phyloP scores from a whole-genome alignment of 1,139 yeast species.

The Geotrichum klebahnii region DNA sequence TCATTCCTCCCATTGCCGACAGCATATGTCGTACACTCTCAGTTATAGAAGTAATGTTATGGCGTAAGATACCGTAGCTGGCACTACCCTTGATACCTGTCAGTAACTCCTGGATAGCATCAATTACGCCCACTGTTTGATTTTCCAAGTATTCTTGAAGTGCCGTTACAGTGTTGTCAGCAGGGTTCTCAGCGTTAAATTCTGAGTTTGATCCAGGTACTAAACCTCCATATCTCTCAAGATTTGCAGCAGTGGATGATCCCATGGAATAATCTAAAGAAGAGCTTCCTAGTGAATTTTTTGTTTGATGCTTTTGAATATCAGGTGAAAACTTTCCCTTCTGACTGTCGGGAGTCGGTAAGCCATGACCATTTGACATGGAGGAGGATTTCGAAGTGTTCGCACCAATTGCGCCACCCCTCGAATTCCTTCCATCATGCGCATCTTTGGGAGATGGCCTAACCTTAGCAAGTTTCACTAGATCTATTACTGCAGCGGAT shows the following conservation, averaged over 20 bases:
- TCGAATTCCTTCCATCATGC: neutral
- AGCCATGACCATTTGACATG: neutral
- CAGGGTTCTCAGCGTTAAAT: conserved; percentile 81
- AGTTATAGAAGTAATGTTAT: conserved; percentile 68
- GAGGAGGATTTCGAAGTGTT: neutral
- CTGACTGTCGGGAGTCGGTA: neutral
- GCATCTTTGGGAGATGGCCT: conserved; percentile 23
- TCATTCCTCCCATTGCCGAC: conserved; percentile 80
- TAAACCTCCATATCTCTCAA: neutral
- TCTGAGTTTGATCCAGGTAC: conserved; percentile 34
- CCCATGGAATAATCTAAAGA: too few relatives aligned
- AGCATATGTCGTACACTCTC: conserved; percentile 81
- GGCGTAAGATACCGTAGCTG: conserved; percentile 68
- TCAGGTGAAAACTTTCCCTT: neutral
- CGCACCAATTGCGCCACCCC: conserved; percentile 1
- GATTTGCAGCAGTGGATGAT: too few relatives aligned
- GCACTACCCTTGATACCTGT: conserved; percentile 49
- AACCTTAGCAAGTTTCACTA: conserved; percentile 55
- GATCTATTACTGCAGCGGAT: conserved; percentile 67
- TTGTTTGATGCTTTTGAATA: neutral
- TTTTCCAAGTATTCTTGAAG: conserved; percentile 83
- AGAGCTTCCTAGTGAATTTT: neutral
- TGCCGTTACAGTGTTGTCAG: conserved; percentile 71
- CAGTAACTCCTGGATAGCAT: conserved; percentile 79
- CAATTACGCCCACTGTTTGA: conserved; percentile 87